phyloP scores from a whole-genome alignment of 208 protist genomes.

The Tetramitus jugosus region DNA sequence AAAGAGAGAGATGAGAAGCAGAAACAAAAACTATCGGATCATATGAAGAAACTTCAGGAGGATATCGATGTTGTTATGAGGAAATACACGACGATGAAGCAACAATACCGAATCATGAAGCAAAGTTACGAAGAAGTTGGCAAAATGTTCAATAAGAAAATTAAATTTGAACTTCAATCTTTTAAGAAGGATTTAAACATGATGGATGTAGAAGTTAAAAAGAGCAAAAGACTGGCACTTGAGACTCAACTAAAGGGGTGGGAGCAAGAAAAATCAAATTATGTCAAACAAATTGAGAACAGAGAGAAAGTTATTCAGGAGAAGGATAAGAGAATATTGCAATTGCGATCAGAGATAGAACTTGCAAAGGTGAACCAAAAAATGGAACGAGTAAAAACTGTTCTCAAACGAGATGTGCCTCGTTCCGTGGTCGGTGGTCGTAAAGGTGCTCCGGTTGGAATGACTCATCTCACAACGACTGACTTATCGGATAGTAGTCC shows the following conservation, averaged over 20 bases:
- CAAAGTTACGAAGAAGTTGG: not conserved
- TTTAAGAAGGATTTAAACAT: not conserved
- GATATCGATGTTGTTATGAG: too few species aligned
- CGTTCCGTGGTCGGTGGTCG: not conserved
- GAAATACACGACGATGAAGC: not conserved
- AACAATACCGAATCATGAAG: not conserved
- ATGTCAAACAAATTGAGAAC: not conserved
- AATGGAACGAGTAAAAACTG: not conserved
- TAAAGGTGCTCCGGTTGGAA: not conserved
- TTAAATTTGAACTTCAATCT: not conserved
- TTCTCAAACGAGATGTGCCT: not conserved
- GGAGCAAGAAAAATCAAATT: not conserved
- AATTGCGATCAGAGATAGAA: not conserved
- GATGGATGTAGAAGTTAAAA: not conserved
- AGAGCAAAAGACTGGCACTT: too few species aligned
- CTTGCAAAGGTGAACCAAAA: not conserved
- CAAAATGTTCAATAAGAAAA: not conserved
- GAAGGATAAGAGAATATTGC: not conserved
- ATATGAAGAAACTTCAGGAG: constrained; percentile 3
- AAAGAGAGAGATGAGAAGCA: not conserved
- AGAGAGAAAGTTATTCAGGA: not conserved
- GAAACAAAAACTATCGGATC: not conserved
- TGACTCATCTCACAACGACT: too few species aligned
- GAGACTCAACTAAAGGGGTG: not conserved
- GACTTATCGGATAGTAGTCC: too few species aligned